phyloP scores from a whole-genome alignment of 1,139 yeast species.

The Diutina rugosa region DNA sequence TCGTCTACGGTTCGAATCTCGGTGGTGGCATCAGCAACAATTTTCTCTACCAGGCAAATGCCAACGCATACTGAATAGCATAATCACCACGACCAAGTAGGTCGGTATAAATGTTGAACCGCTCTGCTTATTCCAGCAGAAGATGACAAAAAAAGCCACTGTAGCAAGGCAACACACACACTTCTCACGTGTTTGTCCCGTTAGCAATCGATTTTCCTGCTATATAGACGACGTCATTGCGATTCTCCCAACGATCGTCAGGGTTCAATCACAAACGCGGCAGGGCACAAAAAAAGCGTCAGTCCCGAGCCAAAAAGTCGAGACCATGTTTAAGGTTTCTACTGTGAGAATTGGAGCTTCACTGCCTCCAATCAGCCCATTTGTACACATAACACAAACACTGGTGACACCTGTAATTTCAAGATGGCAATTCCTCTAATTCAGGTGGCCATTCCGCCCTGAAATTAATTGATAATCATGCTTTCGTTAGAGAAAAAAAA shows the following conservation, averaged over 20 bases:
- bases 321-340: background rate
- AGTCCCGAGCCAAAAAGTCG: background rate
- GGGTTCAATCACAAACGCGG: background rate
- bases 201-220: background rate
- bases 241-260: background rate
- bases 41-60: too few species aligned
- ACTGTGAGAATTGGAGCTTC: background rate
- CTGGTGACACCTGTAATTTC: background rate
- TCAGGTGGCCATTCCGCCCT: background rate
- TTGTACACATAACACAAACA: background rate
- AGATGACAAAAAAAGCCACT: background rate
- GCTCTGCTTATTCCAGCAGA: too few species aligned
- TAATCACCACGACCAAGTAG: background rate
- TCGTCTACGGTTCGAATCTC: background rate
- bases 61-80: background rate
- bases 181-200: background rate
- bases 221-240: background rate
- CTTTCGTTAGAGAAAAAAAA: background rate
- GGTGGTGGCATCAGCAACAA: background rate
- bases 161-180: background rate
- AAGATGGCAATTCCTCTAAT: background rate
- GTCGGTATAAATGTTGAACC: too few species aligned
- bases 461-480: background rate
- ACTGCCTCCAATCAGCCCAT: background rate
- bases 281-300: background rate